Evolutionary conservation across 2,329 filamentous ascomycete species (phyloP).

Genomic region (Phialophora expanda): DNA sequence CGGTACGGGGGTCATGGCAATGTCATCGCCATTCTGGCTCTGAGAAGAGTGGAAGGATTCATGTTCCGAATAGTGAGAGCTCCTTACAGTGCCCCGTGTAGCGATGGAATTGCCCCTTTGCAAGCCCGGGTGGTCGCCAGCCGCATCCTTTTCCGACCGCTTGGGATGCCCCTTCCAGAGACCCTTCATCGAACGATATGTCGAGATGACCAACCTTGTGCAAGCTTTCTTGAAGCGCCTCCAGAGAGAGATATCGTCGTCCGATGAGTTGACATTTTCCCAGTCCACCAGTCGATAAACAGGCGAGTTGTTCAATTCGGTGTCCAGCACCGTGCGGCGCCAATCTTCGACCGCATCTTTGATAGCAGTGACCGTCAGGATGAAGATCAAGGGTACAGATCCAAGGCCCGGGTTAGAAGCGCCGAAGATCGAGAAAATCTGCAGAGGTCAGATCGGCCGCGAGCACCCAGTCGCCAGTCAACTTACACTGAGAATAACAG

Average conservation of each 20-base stretch:
- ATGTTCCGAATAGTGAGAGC: conserved; percentile 61
- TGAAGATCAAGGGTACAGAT: conserved; percentile 89
- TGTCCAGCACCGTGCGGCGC: conserved; percentile 86
- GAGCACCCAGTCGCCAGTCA: conserved; percentile 14
- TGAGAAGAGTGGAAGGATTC: conserved; percentile 59
- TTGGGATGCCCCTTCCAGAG: conserved; percentile 52
- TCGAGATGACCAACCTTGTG: conserved; percentile 65
- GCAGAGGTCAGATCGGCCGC: conserved; percentile 29
- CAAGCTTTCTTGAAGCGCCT: conserved; percentile 88
- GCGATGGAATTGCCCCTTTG: conserved; percentile 70
- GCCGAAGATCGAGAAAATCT: conserved; percentile 98
- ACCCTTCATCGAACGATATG: conserved; percentile 55
- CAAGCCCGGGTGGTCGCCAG: conserved; percentile 52
- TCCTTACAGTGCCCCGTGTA: conserved; percentile 61
- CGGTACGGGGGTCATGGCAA: conserved; percentile 94
- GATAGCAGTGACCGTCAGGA: conserved; percentile 82
- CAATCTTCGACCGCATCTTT: conserved; percentile 98
- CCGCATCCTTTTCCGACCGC: conserved; percentile 56
- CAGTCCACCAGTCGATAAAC: conserved; percentile 88
- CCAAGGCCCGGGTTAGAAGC: conserved; percentile 87
- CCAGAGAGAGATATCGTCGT: conserved; percentile 85
- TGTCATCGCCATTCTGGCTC: conserved; percentile 63
- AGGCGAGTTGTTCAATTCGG: conserved; percentile 92
- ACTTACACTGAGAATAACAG: conserved; percentile 91
- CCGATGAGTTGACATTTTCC: conserved; percentile 90